Conservation (phyloP, 805 yeast genomes). For the Barnettozyma vustinii region DNA sequence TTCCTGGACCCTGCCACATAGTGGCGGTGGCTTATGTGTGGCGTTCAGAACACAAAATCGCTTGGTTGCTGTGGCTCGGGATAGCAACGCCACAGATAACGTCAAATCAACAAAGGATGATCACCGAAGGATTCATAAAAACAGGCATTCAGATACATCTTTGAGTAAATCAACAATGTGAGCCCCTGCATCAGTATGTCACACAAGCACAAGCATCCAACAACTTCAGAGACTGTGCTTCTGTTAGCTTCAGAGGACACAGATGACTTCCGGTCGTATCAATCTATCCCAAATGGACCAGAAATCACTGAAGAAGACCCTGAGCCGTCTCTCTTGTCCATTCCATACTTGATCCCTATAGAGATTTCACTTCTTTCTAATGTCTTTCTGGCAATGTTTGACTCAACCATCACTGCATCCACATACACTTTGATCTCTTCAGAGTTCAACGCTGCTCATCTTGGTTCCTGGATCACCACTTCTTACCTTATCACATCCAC, state of each 20-base stretch:
- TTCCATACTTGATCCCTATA: slow-evolving; percentile 27
- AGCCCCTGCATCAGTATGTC: not conserved
- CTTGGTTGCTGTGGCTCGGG: not conserved
- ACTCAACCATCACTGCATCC: slow-evolving; percentile 44
- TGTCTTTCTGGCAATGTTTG: slow-evolving; percentile 42
- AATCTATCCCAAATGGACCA: not conserved
- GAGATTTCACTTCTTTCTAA: slow-evolving; percentile 31
- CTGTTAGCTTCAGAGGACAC: slow-evolving; percentile 16
- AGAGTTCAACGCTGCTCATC: slow-evolving; percentile 30
- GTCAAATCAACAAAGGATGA: not conserved
- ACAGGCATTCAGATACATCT: not conserved
- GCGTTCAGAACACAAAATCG: not conserved
- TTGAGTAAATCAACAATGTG: not conserved
- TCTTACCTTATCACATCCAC: slow-evolving; percentile 37
- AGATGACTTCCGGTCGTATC: slow-evolving; percentile 5
- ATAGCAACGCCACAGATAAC: not conserved
- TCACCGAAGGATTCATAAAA: not conserved
- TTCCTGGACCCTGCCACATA: too few species aligned
- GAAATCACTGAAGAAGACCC: slow-evolving; percentile 4
- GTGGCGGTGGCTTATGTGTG: not conserved
- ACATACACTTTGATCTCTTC: slow-evolving; percentile 43
- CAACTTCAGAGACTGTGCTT: slow-evolving; percentile 12
- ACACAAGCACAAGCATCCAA: not conserved
- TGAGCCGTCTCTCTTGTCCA: slow-evolving; percentile 13
- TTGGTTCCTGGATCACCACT: slow-evolving; percentile 39